Conservation (phyloP, 2,329 filamentous ascomycete genomes). For the Incumbomyces lentus region DNA sequence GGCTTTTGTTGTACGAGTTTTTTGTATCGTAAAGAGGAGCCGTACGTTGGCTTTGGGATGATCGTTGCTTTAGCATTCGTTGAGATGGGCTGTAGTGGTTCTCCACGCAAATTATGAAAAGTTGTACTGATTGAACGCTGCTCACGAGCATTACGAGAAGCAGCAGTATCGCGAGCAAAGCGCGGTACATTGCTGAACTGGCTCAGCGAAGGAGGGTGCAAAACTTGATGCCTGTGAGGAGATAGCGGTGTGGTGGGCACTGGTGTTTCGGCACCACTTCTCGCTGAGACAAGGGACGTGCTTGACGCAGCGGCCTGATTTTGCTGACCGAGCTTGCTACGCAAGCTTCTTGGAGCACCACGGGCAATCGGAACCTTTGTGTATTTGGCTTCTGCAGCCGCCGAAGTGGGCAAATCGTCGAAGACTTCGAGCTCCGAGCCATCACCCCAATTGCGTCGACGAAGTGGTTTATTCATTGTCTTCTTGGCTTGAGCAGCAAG, state of each 20-base stretch:
- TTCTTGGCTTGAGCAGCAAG: slow-evolving; percentile 51
- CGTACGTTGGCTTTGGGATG: slow-evolving; percentile 5
- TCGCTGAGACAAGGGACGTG: slow-evolving; percentile 19
- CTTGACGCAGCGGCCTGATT: slow-evolving; percentile 24
- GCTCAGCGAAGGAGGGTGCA: background rate
- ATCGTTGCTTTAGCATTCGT: slow-evolving; percentile 51
- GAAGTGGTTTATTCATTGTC: slow-evolving; percentile 62
- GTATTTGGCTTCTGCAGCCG: slow-evolving; percentile 67
- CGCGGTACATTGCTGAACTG: slow-evolving; percentile 33
- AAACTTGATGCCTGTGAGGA: slow-evolving; percentile 32
- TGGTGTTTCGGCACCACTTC: slow-evolving; percentile 30
- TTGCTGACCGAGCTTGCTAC: slow-evolving; percentile 38
- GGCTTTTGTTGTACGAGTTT: slow-evolving; percentile 53
- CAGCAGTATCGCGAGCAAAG: slow-evolving; percentile 57
- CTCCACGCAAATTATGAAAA: slow-evolving; percentile 29
- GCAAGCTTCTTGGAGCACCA: slow-evolving; percentile 54
- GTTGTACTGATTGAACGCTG: slow-evolving; percentile 43
- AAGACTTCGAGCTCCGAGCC: slow-evolving; percentile 87
- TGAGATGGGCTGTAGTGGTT: slow-evolving; percentile 41
- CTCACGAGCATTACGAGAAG: slow-evolving; percentile 54
- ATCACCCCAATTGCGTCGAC: slow-evolving; percentile 70
- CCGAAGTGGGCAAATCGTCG: slow-evolving; percentile 87
- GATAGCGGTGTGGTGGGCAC: slow-evolving; percentile 49
- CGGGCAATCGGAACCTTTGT: slow-evolving; percentile 66
- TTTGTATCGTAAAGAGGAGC: slow-evolving; percentile 38